Evolutionary conservation across 768 basidiomycete species (phyloP).

Genomic region (Agrocybe chaxingu): DNA sequence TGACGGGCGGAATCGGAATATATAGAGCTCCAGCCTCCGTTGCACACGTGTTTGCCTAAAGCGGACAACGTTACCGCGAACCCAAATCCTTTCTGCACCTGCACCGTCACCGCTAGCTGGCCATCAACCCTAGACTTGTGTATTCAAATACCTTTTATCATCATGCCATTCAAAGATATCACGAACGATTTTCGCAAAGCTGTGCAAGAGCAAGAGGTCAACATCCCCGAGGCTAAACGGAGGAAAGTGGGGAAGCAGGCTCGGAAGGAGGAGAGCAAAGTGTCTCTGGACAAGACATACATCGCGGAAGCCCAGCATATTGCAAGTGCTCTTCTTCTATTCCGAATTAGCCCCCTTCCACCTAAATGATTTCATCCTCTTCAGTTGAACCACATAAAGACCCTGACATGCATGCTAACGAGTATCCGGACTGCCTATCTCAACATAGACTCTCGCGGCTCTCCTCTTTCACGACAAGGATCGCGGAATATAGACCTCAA

Average conservation of each 20-base stretch:
- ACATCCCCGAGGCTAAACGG: conserved; percentile 44
- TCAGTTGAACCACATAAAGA: conserved; percentile 72
- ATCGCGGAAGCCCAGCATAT: conserved; percentile 74
- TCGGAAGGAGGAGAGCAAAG: conserved; percentile 33
- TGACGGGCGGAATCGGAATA: background rate
- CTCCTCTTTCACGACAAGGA: conserved; percentile 50
- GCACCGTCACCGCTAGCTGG: conserved; percentile 4
- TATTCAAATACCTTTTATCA: background rate
- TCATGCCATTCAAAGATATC: conserved; percentile 58
- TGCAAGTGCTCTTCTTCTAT: conserved; percentile 27
- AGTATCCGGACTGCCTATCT: conserved; percentile 86
- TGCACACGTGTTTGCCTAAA: conserved; percentile 18
- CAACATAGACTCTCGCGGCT: conserved; percentile 60
- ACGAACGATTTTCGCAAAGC: conserved; percentile 60
- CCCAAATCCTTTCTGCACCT: background rate
- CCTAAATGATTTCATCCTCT: background rate
- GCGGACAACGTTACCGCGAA: conserved; percentile 6
- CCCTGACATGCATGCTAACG: conserved; percentile 67
- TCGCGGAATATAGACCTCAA: conserved; percentile 55
- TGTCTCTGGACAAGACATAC: conserved; percentile 59
- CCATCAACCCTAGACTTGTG: conserved; percentile 2
- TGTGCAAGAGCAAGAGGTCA: conserved; percentile 43
- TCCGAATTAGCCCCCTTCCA: background rate
- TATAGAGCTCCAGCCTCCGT: background rate
- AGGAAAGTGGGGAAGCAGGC: conserved; percentile 38